Evolutionary conservation across 2,329 filamentous ascomycete species (phyloP).

Genomic region (Penicillium paneum): DNA sequence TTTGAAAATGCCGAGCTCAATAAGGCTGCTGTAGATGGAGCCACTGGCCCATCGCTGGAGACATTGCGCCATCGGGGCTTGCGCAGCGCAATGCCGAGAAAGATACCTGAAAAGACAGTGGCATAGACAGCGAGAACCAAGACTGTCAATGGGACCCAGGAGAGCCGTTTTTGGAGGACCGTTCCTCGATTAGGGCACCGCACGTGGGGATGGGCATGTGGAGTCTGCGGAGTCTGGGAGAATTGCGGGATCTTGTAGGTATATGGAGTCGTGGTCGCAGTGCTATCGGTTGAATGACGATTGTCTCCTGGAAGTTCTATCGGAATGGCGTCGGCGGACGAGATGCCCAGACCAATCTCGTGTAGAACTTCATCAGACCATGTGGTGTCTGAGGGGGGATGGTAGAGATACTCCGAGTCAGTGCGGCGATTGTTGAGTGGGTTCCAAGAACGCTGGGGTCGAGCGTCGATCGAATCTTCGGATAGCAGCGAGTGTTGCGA

Average conservation of each 20-base stretch:
- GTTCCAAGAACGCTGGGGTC: conserved; percentile 19
- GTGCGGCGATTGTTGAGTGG: conserved; percentile 16
- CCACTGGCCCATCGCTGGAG: conserved; percentile 47
- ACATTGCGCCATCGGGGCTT: conserved; percentile 62
- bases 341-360: conserved; percentile 22
- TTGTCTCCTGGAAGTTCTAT: background rate
- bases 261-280: background rate
- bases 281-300: conserved; percentile 6
- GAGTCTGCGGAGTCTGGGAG: conserved; percentile 8
- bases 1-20: conserved; percentile 70
- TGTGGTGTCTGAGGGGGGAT: conserved; percentile 7
- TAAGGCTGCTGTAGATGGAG: conserved; percentile 63
- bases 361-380: conserved; percentile 19
- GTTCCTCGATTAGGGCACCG: conserved; percentile 30
- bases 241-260: background rate
- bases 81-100: conserved; percentile 59
- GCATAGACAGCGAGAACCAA: conserved; percentile 39
- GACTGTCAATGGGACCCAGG: conserved; percentile 37
- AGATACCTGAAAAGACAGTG: conserved; percentile 48
- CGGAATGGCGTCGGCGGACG: conserved; percentile 9
- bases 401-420: conserved; percentile 10
- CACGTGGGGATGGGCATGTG: conserved; percentile 11
- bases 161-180: conserved; percentile 32
- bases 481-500: conserved; percentile 16
- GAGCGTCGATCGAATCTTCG: conserved; percentile 10